phyloP scores from a whole-genome alignment of 176 grass and related monocot species.

The Triticum turgidum region DNA sequence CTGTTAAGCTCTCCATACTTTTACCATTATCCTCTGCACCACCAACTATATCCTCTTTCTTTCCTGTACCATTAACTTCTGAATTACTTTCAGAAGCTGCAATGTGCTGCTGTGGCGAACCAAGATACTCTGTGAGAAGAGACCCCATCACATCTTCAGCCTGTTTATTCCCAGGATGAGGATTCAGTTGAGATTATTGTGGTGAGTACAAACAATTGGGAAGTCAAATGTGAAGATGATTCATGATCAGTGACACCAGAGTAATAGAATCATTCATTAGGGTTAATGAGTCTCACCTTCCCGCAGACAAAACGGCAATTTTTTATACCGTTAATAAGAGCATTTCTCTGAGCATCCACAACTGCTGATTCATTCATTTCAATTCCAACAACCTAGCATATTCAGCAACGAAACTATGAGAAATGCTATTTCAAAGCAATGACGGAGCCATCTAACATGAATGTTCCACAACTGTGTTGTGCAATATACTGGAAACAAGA shows the following conservation, averaged over 20 bases:
- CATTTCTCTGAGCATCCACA: slow-evolving; percentile 87
- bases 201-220: neutral
- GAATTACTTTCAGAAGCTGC: slow-evolving; percentile 32
- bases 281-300: slow-evolving; percentile 56
- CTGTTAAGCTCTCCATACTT: slow-evolving; percentile 11
- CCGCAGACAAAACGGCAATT: slow-evolving; percentile 86
- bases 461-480: neutral
- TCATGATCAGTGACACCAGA: slow-evolving; percentile 1
- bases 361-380: slow-evolving; percentile 99
- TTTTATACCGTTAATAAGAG: slow-evolving; percentile 69
- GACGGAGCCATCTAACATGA: neutral
- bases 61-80: slow-evolving; percentile 17
- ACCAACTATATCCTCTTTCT: slow-evolving; percentile 23
- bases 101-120: slow-evolving; percentile 48
- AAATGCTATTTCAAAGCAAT: slow-evolving; percentile 26
- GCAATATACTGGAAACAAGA: slow-evolving; percentile 27
- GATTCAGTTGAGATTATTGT: slow-evolving; percentile 32
- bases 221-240: neutral
- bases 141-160: slow-evolving; percentile 84
- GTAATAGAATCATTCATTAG: neutral
- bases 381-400: slow-evolving; percentile 88
- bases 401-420: slow-evolving; percentile 11
- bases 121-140: slow-evolving; percentile 89
- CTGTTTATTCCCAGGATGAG: slow-evolving; percentile 44
- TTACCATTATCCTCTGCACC: slow-evolving; percentile 21